Evolutionary conservation across 176 grass and related monocot genomes (phyloP).

Genomic region (Rhynchospora breviuscula): DNA sequence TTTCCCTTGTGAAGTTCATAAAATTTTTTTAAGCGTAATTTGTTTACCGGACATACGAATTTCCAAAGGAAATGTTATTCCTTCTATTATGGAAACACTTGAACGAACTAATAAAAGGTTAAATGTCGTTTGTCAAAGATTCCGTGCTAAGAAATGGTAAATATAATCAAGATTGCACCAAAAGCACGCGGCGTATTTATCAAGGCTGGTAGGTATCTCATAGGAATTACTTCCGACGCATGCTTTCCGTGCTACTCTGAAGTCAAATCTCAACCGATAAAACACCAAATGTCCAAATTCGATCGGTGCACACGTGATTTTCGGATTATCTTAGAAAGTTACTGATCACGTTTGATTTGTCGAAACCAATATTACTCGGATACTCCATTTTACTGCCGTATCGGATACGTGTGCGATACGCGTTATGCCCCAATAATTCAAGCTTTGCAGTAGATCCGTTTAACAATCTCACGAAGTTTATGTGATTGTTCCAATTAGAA

Average conservation of each 20-base stretch:
- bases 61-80: no score
- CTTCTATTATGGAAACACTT: no score
- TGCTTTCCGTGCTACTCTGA: background rate
- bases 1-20: no score
- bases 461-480: background rate
- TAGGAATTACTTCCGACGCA: background rate
- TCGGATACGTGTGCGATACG: no score
- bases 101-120: background rate
- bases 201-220: conserved; percentile 6
- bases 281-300: background rate
- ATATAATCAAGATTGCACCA: background rate
- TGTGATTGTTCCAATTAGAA: background rate
- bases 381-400: no score
- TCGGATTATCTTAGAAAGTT: background rate
- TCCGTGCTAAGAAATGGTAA: background rate
- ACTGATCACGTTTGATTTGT: no score
- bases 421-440: background rate
- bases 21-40: no score
- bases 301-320: background rate
- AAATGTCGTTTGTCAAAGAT: background rate
- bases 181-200: background rate
- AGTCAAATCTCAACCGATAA: conserved; percentile 1
- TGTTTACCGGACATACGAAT: no score
- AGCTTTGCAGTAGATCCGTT: background rate
- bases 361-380: no score